phyloP scores from a whole-genome alignment of 495 filamentous ascomycete genomes.

The Tricharina praecox region DNA sequence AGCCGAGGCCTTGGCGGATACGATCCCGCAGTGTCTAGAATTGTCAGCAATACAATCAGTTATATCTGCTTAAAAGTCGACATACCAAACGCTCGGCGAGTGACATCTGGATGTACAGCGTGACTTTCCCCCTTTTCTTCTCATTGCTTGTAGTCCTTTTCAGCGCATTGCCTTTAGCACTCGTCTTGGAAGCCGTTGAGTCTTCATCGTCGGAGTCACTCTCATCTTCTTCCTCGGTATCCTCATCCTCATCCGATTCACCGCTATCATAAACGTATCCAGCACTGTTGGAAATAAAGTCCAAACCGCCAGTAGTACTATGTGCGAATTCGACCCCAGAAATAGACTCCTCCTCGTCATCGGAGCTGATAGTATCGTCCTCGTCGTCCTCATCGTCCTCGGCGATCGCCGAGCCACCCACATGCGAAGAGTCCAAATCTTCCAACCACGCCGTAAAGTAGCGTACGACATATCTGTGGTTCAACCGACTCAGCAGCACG shows the following conservation, averaged over 20 bases:
- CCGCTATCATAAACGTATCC: slow-evolving; percentile 59
- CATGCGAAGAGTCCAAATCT: slow-evolving; percentile 29
- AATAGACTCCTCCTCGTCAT: slow-evolving; percentile 15
- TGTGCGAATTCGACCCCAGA: slow-evolving; percentile 45
- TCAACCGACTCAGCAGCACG: slow-evolving; percentile 72
- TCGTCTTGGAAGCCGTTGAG: slow-evolving; percentile 13
- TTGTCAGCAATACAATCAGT: slow-evolving; percentile 6
- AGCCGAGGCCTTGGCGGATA: slow-evolving; percentile 57
- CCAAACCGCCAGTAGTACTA: slow-evolving; percentile 67
- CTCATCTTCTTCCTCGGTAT: slow-evolving; percentile 31
- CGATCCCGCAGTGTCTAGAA: slow-evolving; percentile 69
- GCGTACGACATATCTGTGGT: slow-evolving; percentile 87
- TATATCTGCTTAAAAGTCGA: slow-evolving; percentile 6
- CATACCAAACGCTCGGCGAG: slow-evolving; percentile 82
- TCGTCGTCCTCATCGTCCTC: slow-evolving; percentile 4
- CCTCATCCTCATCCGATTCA: slow-evolving; percentile 35
- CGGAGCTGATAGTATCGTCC: slow-evolving; percentile 2
- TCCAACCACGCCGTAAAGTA: slow-evolving; percentile 95
- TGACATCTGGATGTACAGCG: slow-evolving; percentile 85
- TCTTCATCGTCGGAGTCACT: slow-evolving; percentile 28
- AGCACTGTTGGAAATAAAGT: slow-evolving; percentile 72
- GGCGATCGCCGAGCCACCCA: slow-evolving; percentile 15
- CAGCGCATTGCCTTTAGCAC: slow-evolving; percentile 10
- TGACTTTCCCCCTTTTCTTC: slow-evolving; percentile 30
- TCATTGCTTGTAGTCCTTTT: slow-evolving; percentile 13